phyloP scores from a whole-genome alignment of 441 rosid species.

The Isatis lusitanica region DNA sequence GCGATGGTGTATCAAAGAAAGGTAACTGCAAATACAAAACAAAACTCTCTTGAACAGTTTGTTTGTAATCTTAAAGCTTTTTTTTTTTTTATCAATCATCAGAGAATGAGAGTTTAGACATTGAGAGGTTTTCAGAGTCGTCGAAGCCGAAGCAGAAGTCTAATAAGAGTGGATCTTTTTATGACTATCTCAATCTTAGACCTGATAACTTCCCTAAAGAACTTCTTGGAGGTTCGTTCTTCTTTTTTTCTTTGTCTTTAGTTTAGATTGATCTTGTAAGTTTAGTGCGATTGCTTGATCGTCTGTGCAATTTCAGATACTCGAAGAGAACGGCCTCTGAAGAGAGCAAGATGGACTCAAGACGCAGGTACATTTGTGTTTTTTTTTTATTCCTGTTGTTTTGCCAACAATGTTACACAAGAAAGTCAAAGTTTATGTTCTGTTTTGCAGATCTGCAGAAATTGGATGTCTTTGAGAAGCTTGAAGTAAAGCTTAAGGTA shows the following conservation, averaged over 20 bases:
- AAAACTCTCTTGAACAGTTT: not conserved
- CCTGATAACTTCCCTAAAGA: constrained; percentile 65
- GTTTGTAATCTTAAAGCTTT: not conserved
- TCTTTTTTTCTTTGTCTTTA: not conserved
- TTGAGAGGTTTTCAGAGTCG: constrained; percentile 70
- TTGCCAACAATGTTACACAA: not conserved
- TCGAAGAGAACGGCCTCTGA: constrained; percentile 38
- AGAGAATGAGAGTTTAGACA: constrained; percentile 53
- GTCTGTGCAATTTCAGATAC: constrained; percentile 38
- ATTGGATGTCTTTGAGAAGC: constrained; percentile 30
- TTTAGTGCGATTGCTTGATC: constrained; percentile 3
- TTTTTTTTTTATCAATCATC: not conserved
- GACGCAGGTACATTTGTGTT: constrained; percentile 47
- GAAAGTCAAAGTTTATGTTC: not conserved
- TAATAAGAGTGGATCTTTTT: constrained; percentile 45
- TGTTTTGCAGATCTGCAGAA: constrained; percentile 12
- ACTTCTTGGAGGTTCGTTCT: constrained; percentile 54
- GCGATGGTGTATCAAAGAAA: constrained; percentile 42
- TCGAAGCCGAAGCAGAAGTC: constrained; percentile 45
- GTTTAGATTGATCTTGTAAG: not conserved
- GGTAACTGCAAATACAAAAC: not conserved
- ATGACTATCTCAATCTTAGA: constrained; percentile 47
- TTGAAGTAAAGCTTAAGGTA: constrained; percentile 29
- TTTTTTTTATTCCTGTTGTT: not conserved
- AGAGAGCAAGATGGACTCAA: constrained; percentile 50